Conservation (phyloP, 805 yeast genomes). For the Candida jianshihensis region DNA sequence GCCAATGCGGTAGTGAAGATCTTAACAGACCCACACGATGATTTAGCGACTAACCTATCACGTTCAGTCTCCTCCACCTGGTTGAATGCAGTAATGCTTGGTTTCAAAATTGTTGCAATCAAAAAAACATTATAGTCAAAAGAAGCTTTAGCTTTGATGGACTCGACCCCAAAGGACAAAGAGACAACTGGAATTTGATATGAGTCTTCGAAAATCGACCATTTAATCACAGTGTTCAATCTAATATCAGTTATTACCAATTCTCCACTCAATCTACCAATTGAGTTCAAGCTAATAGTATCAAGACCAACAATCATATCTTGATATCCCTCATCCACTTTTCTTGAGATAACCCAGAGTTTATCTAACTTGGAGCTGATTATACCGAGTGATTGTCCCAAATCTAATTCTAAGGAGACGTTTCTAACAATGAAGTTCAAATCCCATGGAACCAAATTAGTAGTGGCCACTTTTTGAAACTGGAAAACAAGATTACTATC, state of each 20-base stretch:
- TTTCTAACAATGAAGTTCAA: conserved; percentile 49
- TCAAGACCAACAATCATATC: conserved; percentile 57
- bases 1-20: conserved; percentile 76
- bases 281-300: conserved; percentile 42
- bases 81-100: conserved; percentile 57
- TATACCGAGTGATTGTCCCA: conserved; percentile 80
- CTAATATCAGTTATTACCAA: conserved; percentile 43
- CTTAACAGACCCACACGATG: conserved; percentile 45
- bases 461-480: conserved; percentile 50
- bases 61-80: conserved; percentile 49
- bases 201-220: conserved; percentile 46
- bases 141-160: conserved; percentile 53
- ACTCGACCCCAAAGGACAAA: conserved; percentile 48
- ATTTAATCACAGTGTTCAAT: conserved; percentile 60
- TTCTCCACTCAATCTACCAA: conserved; percentile 77
- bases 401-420: conserved; percentile 52
- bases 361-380: conserved; percentile 47
- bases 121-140: conserved; percentile 85
- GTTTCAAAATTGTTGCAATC: conserved; percentile 43
- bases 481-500: conserved; percentile 30
- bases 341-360: conserved; percentile 64
- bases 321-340: conserved; percentile 65
- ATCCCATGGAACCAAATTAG: conserved; percentile 71
- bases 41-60: conserved; percentile 53
- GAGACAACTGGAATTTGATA: conserved; percentile 62